A percentile compares a stretch with the other conserved stretches of the same genome.
Evolutionary conservation across 495 filamentous ascomycete species (phyloP).

Genomic region (Talaromyces trachyspermus): DNA sequence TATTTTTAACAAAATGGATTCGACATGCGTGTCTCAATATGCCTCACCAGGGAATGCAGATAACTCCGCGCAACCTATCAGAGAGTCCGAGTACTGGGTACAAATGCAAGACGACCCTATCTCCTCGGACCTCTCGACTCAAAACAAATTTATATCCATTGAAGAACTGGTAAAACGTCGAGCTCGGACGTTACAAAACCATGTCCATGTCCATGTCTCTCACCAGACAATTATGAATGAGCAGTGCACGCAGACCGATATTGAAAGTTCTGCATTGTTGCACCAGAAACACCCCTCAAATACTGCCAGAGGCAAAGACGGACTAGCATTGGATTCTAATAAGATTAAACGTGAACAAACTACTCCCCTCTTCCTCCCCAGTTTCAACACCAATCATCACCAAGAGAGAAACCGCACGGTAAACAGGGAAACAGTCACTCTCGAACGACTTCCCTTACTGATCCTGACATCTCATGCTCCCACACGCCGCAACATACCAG

Average conservation of each 20-base stretch:
- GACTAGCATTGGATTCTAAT: background rate
- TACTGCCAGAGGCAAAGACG: background rate
- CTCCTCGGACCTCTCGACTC: slow-evolving; percentile 19
- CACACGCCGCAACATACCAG: background rate
- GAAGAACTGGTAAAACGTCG: slow-evolving; percentile 5
- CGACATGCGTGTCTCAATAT: slow-evolving; percentile 9
- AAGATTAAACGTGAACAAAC: background rate
- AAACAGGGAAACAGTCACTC: background rate
- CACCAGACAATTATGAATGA: slow-evolving; percentile 4
- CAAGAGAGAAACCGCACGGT: background rate
- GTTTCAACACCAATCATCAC: background rate
- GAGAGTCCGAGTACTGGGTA: slow-evolving; percentile 15
- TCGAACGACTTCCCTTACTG: slow-evolving; percentile 3
- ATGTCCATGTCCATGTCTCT: background rate
- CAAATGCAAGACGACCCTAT: slow-evolving; percentile 15
- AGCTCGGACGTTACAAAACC: slow-evolving; percentile 8
- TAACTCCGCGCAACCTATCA: slow-evolving; percentile 7
- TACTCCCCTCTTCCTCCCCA: background rate
- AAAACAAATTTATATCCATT: slow-evolving; percentile 3
- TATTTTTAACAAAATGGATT: background rate
- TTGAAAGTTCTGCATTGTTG: background rate
- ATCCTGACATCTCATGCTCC: background rate
- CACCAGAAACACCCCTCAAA: background rate
- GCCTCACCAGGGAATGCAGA: slow-evolving; percentile 8
- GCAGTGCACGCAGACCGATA: slow-evolving; percentile 6